These are phyloP conservation scores for Malassezia dermatis DNA, from an alignment of 1,284 basidiomycete genomes.

Conservation along the genomic window DNA sequence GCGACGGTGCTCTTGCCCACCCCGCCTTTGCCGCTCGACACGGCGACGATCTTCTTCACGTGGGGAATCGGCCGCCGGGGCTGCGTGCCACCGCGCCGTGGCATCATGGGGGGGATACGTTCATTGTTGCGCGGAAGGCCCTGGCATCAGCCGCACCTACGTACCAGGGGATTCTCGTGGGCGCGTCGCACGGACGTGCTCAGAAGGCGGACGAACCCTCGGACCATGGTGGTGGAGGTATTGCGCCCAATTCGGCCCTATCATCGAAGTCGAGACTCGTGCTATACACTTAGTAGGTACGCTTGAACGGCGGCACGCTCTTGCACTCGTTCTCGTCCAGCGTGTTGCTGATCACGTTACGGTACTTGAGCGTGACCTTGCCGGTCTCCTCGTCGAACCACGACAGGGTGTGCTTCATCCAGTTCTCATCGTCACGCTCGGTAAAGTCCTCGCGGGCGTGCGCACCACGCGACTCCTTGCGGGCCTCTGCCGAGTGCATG, in stretches of 20 bases:
- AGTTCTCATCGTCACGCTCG: conserved; percentile 62
- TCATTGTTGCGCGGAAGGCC: conserved; percentile 39
- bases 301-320: conserved; percentile 46
- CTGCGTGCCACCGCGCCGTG: conserved; percentile 48
- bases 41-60: conserved; percentile 61
- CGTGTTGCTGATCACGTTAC: conserved; percentile 70
- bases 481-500: conserved; percentile 83
- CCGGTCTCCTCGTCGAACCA: conserved; percentile 29
- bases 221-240: background rate
- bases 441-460: conserved; percentile 95
- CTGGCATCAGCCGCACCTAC: background rate
- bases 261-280: too few relatives aligned
- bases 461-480: conserved; percentile 92
- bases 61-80: conserved; percentile 52
- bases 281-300: conserved; percentile 26
- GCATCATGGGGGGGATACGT: conserved; percentile 34
- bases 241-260: too few relatives aligned
- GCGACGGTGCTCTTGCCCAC: conserved; percentile 86
- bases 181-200: conserved; percentile 1
- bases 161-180: conserved; percentile 38
- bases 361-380: conserved; percentile 80
- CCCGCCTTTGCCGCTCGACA: conserved; percentile 90
- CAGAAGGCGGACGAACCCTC: background rate
- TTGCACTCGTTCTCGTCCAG: conserved; percentile 93
- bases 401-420: conserved; percentile 41